Evolutionary conservation across 306 rosid species (phyloP).

Genomic region (Prunus fruticosa): DNA sequence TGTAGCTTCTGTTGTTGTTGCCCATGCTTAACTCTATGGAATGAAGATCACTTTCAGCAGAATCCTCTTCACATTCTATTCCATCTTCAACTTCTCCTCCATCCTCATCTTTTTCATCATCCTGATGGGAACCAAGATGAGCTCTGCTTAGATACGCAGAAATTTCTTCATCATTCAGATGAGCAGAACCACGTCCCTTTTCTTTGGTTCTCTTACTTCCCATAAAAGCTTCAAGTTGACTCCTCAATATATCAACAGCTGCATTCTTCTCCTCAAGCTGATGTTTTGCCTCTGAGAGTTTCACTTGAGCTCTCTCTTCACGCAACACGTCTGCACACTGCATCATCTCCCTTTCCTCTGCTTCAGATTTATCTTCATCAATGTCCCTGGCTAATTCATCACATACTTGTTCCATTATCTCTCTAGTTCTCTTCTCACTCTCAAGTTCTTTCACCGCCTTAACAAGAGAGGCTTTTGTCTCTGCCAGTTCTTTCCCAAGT

Average conservation of each 20-base stretch:
- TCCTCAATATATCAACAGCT: slow-evolving; percentile 78
- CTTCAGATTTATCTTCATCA: slow-evolving; percentile 60
- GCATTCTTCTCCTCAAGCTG: slow-evolving; percentile 71
- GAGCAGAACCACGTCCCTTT: slow-evolving; percentile 52
- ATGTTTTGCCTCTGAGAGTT: slow-evolving; percentile 69
- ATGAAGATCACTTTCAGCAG: slow-evolving; percentile 89
- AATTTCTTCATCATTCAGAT: slow-evolving; percentile 61
- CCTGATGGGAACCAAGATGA: slow-evolving; percentile 43
- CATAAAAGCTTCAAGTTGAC: slow-evolving; percentile 82
- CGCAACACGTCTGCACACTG: slow-evolving; percentile 56
- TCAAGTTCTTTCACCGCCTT: slow-evolving; percentile 84
- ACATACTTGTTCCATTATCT: slow-evolving; percentile 79
- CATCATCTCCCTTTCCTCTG: slow-evolving; percentile 72
- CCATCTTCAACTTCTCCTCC: slow-evolving; percentile 82
- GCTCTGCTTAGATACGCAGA: slow-evolving; percentile 58
- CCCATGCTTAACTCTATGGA: slow-evolving; percentile 91
- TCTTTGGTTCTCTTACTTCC: slow-evolving; percentile 69
- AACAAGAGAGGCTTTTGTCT: slow-evolving; percentile 80
- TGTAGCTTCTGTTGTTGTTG: slow-evolving; percentile 65
- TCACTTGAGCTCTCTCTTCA: slow-evolving; percentile 77
- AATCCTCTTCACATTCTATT: slow-evolving; percentile 68
- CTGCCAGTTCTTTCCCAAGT: slow-evolving; percentile 86
- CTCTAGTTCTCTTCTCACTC: slow-evolving; percentile 92
- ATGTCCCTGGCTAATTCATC: slow-evolving; percentile 77
- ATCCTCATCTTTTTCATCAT: slow-evolving; percentile 62